Evolutionary conservation across 1,284 basidiomycete species (phyloP), one percentile per base, ranked within the genome.

Genomic region (Ustilago lituana): DNA sequence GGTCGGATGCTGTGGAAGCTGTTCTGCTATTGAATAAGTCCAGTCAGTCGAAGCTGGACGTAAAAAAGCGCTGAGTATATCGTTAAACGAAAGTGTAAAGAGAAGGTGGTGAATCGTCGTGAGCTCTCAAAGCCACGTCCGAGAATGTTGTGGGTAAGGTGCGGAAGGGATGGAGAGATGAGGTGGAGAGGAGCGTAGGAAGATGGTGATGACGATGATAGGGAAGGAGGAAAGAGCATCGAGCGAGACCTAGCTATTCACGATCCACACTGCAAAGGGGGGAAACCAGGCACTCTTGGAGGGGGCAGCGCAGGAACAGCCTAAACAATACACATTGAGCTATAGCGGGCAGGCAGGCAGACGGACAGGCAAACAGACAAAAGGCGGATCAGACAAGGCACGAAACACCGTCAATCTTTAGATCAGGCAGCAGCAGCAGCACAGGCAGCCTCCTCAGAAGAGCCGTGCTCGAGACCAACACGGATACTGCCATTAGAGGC

Each of bases 121-220:
- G 52, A 50, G 33, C 62, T 65, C 38, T 65, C 56, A 65, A 65
- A 65, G 62, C 56, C 51, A 58, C 62, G 51, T 46, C 24, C 46
- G 62, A 50, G 32, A 31, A 20, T 26, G 52, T n/a, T n/a, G n/a
- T n/a, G n/a, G n/a, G n/a, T 24, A 15, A 23, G 35, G n/a, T n/a
- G n/a, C n/a, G 22, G 47, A 31, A 19, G 24, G 24, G 10, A 12
- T 29, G 40, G 39, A 36, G n/a, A 39, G 40, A 24, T n/a, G 39
- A 31, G 35, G 36, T 45, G 50, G 33, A 38, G 51, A 43, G 41
- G 41, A 46, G 27, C 6, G 27, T 29, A n/a, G 27, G 27, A 29
- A 7, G 27, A 12, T 29, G 27, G 12, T 29, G 27, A 29, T 29
- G 27, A 12, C 12, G 17, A 33, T 19, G 48, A 32, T 35, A 20